Evolutionary conservation across 495 filamentous ascomycete genomes (phyloP), one percentile per base, ranked within the genome.

Genomic region (Penicillium desertorum): DNA sequence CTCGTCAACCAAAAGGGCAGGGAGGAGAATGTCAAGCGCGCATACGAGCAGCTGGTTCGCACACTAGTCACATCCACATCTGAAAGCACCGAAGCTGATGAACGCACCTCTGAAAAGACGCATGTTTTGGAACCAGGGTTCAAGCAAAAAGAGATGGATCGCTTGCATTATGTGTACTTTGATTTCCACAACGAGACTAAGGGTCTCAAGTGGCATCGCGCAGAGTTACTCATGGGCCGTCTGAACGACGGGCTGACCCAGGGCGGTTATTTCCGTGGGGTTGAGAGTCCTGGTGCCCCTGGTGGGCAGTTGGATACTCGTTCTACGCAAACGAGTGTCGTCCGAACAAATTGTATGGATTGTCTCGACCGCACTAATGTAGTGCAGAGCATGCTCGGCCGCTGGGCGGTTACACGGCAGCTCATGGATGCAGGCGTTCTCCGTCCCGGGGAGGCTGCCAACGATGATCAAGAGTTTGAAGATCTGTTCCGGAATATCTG

Each of bases 321-420:
- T 29, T 86, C 83, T 46, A 78, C 78, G 47, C 94, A 98, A 76
- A 87, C 82, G 5, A 88, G 86, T 59, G 92, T 97, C 10, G 91
- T 98, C 23, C 86, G 94, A 43, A 97, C 94, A 20, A 98, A 98
- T 67, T 98, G 94, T 72, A 98, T 98, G 94, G 94, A 98, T 75
- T 98, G 95, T 63, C 81, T 98, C 11, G 94, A 98, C 72, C 90
- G 94, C 51, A 98, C 94, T 48, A 98, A 98, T 68, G 91, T 98
- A 10, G 89, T 98, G 2, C 94, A 98, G 70, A 94, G 88, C 66
- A 94, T 96, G 88, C 80, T 98, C 19, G 94, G 87, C 19, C 88
- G 91, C 50, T 92, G 84, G 82, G 87, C 86, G 12, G 72, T 98
- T n/a, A 92, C 89, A 50, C 84, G 88, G 37, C 92, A 96, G 73